Evolutionary conservation across 495 filamentous ascomycete genomes (phyloP), one percentile per base, ranked within the genome.

Genomic region (Talaromyces borbonicus): DNA sequence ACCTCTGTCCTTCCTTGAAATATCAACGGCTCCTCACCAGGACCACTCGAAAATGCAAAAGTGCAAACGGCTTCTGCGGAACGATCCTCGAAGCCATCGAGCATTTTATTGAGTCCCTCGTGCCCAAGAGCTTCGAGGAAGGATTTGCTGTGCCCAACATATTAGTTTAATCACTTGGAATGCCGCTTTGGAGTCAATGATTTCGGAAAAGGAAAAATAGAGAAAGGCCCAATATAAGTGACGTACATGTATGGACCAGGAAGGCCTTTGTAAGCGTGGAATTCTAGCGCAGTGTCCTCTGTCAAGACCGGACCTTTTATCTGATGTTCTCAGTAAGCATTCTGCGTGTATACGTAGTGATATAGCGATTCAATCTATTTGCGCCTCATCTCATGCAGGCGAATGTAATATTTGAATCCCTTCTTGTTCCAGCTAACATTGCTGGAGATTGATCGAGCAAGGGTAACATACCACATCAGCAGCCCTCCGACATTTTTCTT

Each of bases 211-310:
- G 3, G n/a, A 6, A 27, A 23, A 3, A 38, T 38, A 0, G 2
- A 1, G 2, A 20, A 16, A 20, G 19, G 6, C 19, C 16, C 35
- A 19, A 20, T 22, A 20, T 8, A 5, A 11, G 18, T 38, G 42
- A 62, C 78, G 36, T 70, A 96, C 90, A 99, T 90, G 61, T 99
- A 99, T 22, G 92, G 89, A 2, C 92, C 92, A n/a, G 92, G 92
- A 30, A 99, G 70, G 9, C 86, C 89, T 50, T 85, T 78, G 39
- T 95, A 68, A 8, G 89, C 89, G 57, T 85, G 80, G 65, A 97
- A 99, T 66, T 87, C 90, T 22, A 99, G 72, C 55, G 84, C 87
- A 9, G 92, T 97, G 66, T 99, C 92, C 61, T 99, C 92, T 16
- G 93, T 90, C 42, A 99, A 72, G 26, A 95, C 93, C 12, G 92